These are phyloP conservation scores for Conidiobolus coronatus DNA, from an alignment of 371 early-diverging fungal species.

Conservation along the genomic window DNA sequence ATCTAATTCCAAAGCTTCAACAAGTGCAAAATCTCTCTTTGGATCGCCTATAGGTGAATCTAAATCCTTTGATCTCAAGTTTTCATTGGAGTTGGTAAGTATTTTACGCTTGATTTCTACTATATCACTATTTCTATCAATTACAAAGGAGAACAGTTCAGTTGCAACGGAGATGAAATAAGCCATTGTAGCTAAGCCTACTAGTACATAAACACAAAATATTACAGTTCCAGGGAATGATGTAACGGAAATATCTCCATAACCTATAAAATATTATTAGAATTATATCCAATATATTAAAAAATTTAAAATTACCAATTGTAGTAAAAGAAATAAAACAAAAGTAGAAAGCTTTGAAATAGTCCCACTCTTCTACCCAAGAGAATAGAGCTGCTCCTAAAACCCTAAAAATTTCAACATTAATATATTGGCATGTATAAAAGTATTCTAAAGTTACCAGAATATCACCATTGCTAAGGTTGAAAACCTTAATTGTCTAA, in stretches of 20 bases:
- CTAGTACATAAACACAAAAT: constrained; percentile 1
- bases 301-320: background rate
- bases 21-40: too few relatives aligned
- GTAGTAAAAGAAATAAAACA: constrained; percentile 6
- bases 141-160: background rate
- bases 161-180: constrained; percentile 4
- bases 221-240: background rate
- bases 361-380: constrained; percentile 1
- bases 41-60: too few relatives aligned
- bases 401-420: background rate
- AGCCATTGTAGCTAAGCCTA: constrained; percentile 1
- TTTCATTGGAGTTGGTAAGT: background rate
- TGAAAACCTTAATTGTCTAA: constrained; percentile 2
- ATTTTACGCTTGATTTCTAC: background rate
- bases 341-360: constrained; percentile 5
- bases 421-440: too few relatives aligned
- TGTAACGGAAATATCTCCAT: background rate
- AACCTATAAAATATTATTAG: background rate
- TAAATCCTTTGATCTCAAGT: background rate
- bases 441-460: background rate
- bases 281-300: too few relatives aligned
- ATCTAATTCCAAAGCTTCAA: too few relatives aligned
- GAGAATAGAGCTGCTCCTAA: constrained; percentile 5
- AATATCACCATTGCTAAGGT: background rate
- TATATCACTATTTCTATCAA: background rate